These are phyloP conservation scores for Fusarium graminum DNA, from an alignment of 2,329 filamentous ascomycete species.

Conservation along the genomic window DNA sequence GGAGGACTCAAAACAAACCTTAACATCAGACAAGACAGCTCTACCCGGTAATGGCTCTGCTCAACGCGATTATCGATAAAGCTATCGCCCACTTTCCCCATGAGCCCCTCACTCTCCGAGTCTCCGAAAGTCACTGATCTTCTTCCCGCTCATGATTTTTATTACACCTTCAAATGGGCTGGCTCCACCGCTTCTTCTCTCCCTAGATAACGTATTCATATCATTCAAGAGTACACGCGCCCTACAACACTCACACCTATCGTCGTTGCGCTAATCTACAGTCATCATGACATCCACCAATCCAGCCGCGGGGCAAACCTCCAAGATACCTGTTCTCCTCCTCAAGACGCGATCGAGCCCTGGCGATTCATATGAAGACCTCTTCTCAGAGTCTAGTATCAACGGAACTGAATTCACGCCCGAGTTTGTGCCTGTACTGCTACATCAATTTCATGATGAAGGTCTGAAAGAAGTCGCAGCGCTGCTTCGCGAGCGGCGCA, in stretches of 20 bases:
- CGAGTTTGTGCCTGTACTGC: slow-evolving; percentile 80
- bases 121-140: slow-evolving; percentile 42
- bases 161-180: slow-evolving; percentile 16
- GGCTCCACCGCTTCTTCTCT: not conserved
- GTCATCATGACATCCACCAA: slow-evolving; percentile 28
- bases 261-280: not conserved
- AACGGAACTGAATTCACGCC: slow-evolving; percentile 67
- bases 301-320: slow-evolving; percentile 29
- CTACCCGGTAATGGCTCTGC: not conserved
- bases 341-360: slow-evolving; percentile 83
- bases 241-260: not conserved
- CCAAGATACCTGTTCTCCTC: slow-evolving; percentile 69
- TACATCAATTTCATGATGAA: slow-evolving; percentile 74
- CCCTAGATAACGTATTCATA: not conserved
- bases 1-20: not conserved
- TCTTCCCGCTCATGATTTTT: slow-evolving; percentile 34
- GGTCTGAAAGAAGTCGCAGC: slow-evolving; percentile 67
- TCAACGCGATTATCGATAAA: slow-evolving; percentile 34
- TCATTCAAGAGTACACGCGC: not conserved
- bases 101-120: slow-evolving; percentile 33
- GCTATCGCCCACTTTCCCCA: slow-evolving; percentile 35
- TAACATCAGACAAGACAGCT: not conserved
- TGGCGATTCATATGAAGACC: slow-evolving; percentile 77
- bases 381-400: slow-evolving; percentile 63
- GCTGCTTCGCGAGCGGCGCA: slow-evolving; percentile 60